Evolutionary conservation across 2,329 filamentous ascomycete genomes (phyloP).

Genomic region (Arthrobotrys megalospora): DNA sequence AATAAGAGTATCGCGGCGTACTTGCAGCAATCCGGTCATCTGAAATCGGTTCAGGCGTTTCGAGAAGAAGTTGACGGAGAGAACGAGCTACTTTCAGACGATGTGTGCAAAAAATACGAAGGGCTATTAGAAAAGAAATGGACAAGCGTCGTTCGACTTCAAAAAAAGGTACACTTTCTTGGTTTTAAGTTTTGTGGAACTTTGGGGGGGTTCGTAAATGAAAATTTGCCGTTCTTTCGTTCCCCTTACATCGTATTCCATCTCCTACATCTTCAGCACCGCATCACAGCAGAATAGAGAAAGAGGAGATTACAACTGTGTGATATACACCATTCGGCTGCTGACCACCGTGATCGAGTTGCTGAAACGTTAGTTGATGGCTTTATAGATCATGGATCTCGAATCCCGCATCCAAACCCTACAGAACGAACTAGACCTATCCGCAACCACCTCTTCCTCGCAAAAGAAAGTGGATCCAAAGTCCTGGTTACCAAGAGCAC

Average conservation of each 20-base stretch:
- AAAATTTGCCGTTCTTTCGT: conserved; percentile 20
- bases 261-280: neutral
- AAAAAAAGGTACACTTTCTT: conserved; percentile 82
- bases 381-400: conserved; percentile 86
- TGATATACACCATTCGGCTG: conserved; percentile 44
- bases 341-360: conserved; percentile 53
- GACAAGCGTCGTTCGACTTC: conserved; percentile 93
- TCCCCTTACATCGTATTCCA: conserved; percentile 33
- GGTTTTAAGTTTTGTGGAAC: neutral
- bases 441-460: conserved; percentile 83
- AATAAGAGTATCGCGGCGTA: conserved; percentile 97
- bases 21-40: conserved; percentile 79
- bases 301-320: conserved; percentile 34
- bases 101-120: conserved; percentile 93
- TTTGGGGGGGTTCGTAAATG: neutral
- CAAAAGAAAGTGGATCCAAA: conserved; percentile 85
- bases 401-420: conserved; percentile 81
- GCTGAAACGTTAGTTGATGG: conserved; percentile 61
- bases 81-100: conserved; percentile 79
- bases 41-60: conserved; percentile 74
- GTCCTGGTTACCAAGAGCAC: conserved; percentile 87
- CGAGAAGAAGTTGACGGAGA: conserved; percentile 83
- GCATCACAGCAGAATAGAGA: conserved; percentile 18
- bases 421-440: conserved; percentile 86
- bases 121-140: conserved; percentile 97